A percentile compares a stretch with the other conserved stretches of the same genome.
phyloP scores from a whole-genome alignment of 1,284 basidiomycete species.

The Stygiomarasmius scandens region DNA sequence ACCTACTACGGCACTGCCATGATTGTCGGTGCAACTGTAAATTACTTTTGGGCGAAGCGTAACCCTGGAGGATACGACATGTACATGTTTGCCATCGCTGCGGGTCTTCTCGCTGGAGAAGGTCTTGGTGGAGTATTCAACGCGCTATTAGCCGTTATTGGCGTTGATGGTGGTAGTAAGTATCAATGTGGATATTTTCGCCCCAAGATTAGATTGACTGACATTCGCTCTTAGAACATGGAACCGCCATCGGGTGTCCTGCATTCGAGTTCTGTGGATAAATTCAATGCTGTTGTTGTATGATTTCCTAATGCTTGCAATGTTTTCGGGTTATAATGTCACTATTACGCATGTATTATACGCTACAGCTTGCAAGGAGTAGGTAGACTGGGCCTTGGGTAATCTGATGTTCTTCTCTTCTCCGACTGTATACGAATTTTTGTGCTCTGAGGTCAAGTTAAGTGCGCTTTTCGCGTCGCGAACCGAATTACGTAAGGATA shows the following conservation, averaged over 20 bases:
- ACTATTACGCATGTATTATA: background rate
- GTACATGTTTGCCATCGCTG: constrained; percentile 54
- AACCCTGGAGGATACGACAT: constrained; percentile 51
- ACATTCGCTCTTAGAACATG: constrained; percentile 34
- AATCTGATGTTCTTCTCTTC: too few relatives aligned
- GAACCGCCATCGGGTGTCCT: constrained; percentile 54
- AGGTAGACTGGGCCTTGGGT: too few relatives aligned
- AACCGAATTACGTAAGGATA: too few relatives aligned
- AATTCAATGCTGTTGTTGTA: constrained; percentile 1
- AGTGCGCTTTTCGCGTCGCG: too few relatives aligned
- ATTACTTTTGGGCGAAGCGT: constrained; percentile 52
- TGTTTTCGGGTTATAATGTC: background rate
- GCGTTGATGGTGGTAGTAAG: constrained; percentile 51
- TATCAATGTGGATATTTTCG: constrained; percentile 10
- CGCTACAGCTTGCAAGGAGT: background rate
- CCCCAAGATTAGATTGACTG: background rate
- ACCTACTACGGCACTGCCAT: constrained; percentile 56
- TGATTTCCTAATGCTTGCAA: background rate
- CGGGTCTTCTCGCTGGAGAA: constrained; percentile 69
- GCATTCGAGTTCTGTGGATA: constrained; percentile 52
- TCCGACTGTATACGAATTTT: too few relatives aligned
- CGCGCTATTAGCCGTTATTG: constrained; percentile 53
- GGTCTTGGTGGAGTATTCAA: constrained; percentile 71
- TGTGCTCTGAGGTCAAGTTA: too few relatives aligned
- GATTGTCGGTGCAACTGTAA: constrained; percentile 46